Percentiles rank a stretch among this genome's conserved stretches.
These are phyloP conservation scores for Clonostachys rosea DNA, from an alignment of 2,329 filamentous ascomycete genomes.

Conservation along the genomic window DNA sequence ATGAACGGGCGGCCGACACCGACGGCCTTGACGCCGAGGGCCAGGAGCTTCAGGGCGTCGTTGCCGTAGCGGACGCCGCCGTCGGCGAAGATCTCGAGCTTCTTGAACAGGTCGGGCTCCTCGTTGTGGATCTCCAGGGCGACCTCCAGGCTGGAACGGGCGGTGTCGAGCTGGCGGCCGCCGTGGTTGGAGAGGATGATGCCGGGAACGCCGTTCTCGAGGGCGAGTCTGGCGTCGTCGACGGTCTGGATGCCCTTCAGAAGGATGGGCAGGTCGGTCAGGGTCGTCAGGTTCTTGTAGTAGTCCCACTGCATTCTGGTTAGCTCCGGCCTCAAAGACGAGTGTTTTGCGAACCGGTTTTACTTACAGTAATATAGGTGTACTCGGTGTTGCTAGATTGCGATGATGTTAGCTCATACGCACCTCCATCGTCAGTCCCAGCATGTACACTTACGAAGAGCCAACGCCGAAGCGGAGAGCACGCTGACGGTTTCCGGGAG, in stretches of 20 bases:
- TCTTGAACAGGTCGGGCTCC: constrained; percentile 28
- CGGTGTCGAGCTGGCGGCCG: constrained; percentile 32
- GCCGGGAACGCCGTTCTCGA: constrained; percentile 20
- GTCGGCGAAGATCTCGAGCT: constrained; percentile 31
- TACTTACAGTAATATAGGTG: neutral
- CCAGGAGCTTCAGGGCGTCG: constrained; percentile 35
- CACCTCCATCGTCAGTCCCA: neutral
- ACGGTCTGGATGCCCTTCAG: constrained; percentile 32
- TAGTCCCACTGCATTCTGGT: constrained; percentile 20
- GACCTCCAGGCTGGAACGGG: constrained; percentile 28
- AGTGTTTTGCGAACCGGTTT: neutral
- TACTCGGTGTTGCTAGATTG: constrained; percentile 10
- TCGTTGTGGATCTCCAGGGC: constrained; percentile 30
- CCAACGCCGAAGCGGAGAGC: constrained; percentile 30
- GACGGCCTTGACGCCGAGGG: constrained; percentile 35
- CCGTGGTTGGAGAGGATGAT: constrained; percentile 38
- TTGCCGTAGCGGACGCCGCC: constrained; percentile 36
- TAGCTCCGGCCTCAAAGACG: neutral
- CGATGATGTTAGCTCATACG: constrained; percentile 31
- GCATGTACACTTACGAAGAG: constrained; percentile 14
- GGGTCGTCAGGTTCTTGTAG: constrained; percentile 24
- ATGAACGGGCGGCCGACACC: constrained; percentile 45
- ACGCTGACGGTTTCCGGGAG: constrained; percentile 30
- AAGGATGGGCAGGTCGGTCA: constrained; percentile 30
- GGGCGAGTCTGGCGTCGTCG: constrained; percentile 23